phyloP scores from a whole-genome alignment of 1,284 basidiomycete species.

The Inonotus obliquus region DNA sequence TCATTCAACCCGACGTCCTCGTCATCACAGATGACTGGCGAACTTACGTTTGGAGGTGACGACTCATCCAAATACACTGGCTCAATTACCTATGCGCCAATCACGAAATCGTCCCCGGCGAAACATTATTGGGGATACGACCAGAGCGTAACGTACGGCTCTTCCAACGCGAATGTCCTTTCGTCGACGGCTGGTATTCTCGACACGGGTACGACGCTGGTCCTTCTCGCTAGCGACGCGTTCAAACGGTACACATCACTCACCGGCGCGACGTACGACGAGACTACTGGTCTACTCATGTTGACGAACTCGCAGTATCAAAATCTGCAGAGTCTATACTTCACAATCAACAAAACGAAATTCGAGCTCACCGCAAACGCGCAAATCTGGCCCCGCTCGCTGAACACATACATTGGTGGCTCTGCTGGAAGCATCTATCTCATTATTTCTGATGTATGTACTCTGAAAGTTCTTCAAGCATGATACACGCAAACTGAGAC shows the following conservation, averaged over 20 bases:
- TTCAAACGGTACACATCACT: conserved; percentile 16
- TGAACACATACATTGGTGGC: conserved; percentile 21
- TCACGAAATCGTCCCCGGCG: conserved; percentile 27
- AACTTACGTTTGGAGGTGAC: conserved; percentile 23
- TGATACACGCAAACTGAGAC: background rate
- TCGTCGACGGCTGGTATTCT: conserved; percentile 24
- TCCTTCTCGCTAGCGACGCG: conserved; percentile 19
- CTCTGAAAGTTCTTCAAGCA: no score
- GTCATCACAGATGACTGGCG: conserved; percentile 19
- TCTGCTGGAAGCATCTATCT: conserved; percentile 18
- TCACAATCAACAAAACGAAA: conserved; percentile 18
- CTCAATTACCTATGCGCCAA: conserved; percentile 17
- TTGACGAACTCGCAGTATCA: conserved; percentile 7
- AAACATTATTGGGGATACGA: conserved; percentile 5
- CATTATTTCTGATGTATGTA: conserved; percentile 18
- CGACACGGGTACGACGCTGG: conserved; percentile 24
- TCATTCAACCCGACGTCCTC: conserved; percentile 22
- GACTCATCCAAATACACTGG: conserved; percentile 18
- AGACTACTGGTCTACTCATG: conserved; percentile 21
- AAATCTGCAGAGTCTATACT: conserved; percentile 20
- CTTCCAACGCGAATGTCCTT: conserved; percentile 15
- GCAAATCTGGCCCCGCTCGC: conserved; percentile 20
- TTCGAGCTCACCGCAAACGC: conserved; percentile 21
- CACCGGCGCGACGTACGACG: conserved; percentile 18
- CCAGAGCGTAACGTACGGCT: conserved; percentile 17